phyloP scores from a whole-genome alignment of 2,329 filamentous ascomycete genomes.

The Neonectria faginata region DNA sequence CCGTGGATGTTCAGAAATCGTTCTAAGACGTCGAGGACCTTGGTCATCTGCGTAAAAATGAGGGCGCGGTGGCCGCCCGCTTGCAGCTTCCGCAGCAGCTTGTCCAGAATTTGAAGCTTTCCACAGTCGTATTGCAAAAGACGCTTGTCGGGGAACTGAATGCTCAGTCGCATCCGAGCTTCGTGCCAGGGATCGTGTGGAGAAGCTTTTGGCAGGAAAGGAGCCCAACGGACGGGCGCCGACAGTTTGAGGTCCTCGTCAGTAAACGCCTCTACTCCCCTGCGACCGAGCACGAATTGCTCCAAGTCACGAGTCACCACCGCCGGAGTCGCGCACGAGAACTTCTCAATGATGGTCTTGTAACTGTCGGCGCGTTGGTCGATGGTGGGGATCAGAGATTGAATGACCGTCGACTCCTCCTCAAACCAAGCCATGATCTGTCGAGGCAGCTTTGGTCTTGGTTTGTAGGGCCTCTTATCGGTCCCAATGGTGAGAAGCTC shows the following conservation, averaged over 20 bases:
- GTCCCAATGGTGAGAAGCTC: conserved; percentile 76
- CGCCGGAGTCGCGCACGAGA: conserved; percentile 91
- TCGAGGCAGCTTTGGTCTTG: conserved; percentile 69
- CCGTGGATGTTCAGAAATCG: conserved; percentile 98
- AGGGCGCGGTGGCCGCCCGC: conserved; percentile 91
- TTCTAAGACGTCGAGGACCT: conserved; percentile 96
- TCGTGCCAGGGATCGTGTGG: conserved; percentile 89
- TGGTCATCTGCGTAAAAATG: conserved; percentile 99
- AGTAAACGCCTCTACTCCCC: conserved; percentile 67
- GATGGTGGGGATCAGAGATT: conserved; percentile 78
- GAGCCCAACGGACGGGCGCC: conserved; percentile 65
- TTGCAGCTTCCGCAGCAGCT: conserved; percentile 86
- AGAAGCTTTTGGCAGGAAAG: conserved; percentile 66
- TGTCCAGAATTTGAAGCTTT: conserved; percentile 91
- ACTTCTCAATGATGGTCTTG: conserved; percentile 83
- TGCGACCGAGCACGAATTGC: conserved; percentile 72
- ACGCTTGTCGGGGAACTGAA: conserved; percentile 96
- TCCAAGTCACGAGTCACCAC: conserved; percentile 85
- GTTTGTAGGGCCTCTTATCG: conserved; percentile 68
- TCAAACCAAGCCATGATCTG: conserved; percentile 81
- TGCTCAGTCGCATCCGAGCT: conserved; percentile 89
- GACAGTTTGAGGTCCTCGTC: conserved; percentile 69
- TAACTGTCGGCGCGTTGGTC: conserved; percentile 78
- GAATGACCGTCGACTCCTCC: conserved; percentile 72
- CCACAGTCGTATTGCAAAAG: conserved; percentile 98